These are phyloP conservation scores for Eimeria mitis DNA, from an alignment of 169 alveolate species.

Conservation along the genomic window DNA sequence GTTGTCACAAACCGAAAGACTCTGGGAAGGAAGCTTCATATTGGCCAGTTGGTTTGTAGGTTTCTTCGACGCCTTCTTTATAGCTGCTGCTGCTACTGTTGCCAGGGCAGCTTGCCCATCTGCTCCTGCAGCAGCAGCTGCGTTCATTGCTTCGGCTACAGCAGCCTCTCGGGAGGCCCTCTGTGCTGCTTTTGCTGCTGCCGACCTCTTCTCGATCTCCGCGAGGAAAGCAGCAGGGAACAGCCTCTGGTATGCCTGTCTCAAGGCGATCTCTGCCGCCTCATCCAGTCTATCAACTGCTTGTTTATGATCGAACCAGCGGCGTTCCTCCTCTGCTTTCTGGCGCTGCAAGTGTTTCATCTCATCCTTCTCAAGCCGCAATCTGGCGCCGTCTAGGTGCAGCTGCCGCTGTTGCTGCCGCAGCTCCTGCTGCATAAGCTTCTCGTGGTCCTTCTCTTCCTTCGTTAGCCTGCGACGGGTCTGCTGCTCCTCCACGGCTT, in stretches of 20 bases:
- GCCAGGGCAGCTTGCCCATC: slow-evolving; percentile 73
- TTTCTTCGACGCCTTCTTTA: slow-evolving; percentile 76
- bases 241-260: slow-evolving; percentile 82
- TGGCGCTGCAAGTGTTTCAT: slow-evolving; percentile 66
- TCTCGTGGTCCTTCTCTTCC: slow-evolving; percentile 90
- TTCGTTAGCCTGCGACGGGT: slow-evolving; percentile 91
- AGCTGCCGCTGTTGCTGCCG: slow-evolving; percentile 85
- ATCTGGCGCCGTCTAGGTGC: slow-evolving; percentile 64
- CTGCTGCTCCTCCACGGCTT: slow-evolving; percentile 94
- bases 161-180: slow-evolving; percentile 74
- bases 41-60: slow-evolving; percentile 80
- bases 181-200: slow-evolving; percentile 80
- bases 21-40: slow-evolving; percentile 78
- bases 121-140: slow-evolving; percentile 68
- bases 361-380: slow-evolving; percentile 72
- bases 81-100: slow-evolving; percentile 68
- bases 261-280: slow-evolving; percentile 71
- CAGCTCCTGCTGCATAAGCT: slow-evolving; percentile 85
- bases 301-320: slow-evolving; percentile 68
- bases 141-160: slow-evolving; percentile 67
- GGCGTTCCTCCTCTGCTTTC: slow-evolving; percentile 87
- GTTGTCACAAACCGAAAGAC: slow-evolving; percentile 76
- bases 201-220: slow-evolving; percentile 67
- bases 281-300: slow-evolving; percentile 72
- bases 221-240: slow-evolving; percentile 81